Base-by-base conservation (phyloP, 2,329 filamentous ascomycete genomes). In the Penicillium brevicompactum region DNA sequence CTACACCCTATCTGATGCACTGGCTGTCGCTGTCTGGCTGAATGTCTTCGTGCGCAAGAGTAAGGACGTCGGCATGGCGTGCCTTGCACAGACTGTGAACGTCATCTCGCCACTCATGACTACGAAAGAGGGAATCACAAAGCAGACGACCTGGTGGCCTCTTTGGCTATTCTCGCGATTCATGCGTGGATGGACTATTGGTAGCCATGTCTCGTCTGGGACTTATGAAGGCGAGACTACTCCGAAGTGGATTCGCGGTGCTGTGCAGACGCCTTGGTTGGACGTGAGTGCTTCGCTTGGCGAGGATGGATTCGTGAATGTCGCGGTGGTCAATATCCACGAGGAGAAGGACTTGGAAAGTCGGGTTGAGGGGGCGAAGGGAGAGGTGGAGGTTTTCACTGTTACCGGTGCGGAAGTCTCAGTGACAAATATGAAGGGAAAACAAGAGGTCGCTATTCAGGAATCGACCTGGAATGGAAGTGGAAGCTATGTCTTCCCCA, bases 21-120 rank as follows among this genome's bases (percentile, higher is more conserved):
- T 92, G 14, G 89, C 88, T n/a, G 88, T 92, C 0, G 83, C 82
- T 2, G 81, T 89, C 18, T 92, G 87, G 83, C 78, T 92, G 51
- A 92, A 92, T 67, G 87, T 89, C 21, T 91, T 92, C 62, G 76
- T 92, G 38, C 84, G 89, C 1, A 88, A 92, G 74, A 82, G 85
- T 63, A 82, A 81, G 64, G 80, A 88, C 72, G 74, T 92, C 37
- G 88, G 87, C 65, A 92, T 92, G 88, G 87, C 88, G 34, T 91
- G 88, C 68, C 87, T 92, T 53, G 89, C 89, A 1, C 89, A 92
- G 73, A 85, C 80, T 47, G 87, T 92, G 60, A 92, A 92, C 68
- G 89, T 92, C 55, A 91, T 92, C 64, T 85, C 84, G 1, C 89
- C 89, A 1, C 78, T 92, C 10, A 90, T 91, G 86, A 92, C 89